Base-by-base conservation (phyloP, 257 asterid genomes). In the Solanum chmielewskii region DNA sequence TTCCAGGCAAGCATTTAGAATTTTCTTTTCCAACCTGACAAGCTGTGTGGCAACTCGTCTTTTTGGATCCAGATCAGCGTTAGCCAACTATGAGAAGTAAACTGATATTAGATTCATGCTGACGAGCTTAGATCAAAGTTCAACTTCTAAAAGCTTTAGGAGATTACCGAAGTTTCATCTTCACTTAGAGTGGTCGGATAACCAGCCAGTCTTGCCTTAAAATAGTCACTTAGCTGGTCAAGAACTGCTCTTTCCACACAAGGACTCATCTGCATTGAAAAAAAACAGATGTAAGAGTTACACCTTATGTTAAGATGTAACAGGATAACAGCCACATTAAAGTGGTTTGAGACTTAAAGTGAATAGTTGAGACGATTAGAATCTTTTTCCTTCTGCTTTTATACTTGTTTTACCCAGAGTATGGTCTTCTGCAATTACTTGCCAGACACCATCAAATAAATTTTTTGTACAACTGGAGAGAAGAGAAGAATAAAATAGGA, bases 171-270 rank as follows among this genome's bases (percentile, higher is more conserved):
- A 86, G 92, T 86, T 89, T 95, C 99, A 86, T 97, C 99, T 91
- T 96, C 99, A 90, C 78, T 81, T 45, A 97, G 92, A 64, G 95
- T 93, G 39, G 99, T 96, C 83, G 97, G 97, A 91, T 97, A 97
- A 56, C 94, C 91, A 89, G 92, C 94, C 47, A 97, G 95, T 88
- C 98, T 92, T 87, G 44, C 87, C 69, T 88, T 88, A 86, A 96
- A 97, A 93, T 94, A 96, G 71, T 83, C 96, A 87, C 94, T 94
- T 29, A 97, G 99, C 84, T 97, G 99, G 88, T 94, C 98, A 88
- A 97, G 88, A 88, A 96, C 99, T 90, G 99, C 99, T 66, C 94
- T 95, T 89, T 97, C 99, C 94, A 92, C 92, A 81, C 99, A 97
- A 86, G 99, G 93, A 86, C 98, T 97, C 90, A 94, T 94, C 99